Evolutionary conservation across 1,139 yeast species (phyloP).

Genomic region (Protomyces gravidus): DNA sequence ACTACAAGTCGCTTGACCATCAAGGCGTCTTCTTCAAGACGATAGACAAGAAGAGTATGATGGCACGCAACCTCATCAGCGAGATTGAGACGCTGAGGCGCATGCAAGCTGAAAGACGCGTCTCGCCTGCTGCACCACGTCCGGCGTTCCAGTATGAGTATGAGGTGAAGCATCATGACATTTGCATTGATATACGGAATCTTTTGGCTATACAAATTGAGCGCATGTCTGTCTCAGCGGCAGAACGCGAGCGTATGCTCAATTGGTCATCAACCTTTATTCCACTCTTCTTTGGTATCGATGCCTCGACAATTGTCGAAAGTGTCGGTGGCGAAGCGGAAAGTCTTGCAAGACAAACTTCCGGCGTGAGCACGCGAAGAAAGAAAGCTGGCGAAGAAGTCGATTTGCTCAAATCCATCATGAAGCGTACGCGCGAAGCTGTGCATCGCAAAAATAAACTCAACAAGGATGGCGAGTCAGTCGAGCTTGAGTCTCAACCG

Average conservation of each 20-base stretch:
- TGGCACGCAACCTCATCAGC: constrained; percentile 82
- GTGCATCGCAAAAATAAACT: constrained; percentile 41
- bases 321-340: constrained; percentile 22
- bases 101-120: constrained; percentile 74
- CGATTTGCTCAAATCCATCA: constrained; percentile 26
- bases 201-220: constrained; percentile 68
- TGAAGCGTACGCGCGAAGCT: constrained; percentile 53
- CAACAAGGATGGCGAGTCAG: constrained; percentile 36
- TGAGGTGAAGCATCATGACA: constrained; percentile 59
- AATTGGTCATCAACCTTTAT: constrained; percentile 69
- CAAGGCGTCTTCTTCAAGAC: constrained; percentile 93
- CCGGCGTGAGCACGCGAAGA: constrained; percentile 22
- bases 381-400: constrained; percentile 27
- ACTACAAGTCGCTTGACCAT: constrained; percentile 88
- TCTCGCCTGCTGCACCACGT: constrained; percentile 75
- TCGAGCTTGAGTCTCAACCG: constrained; percentile 37
- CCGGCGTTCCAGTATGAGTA: constrained; percentile 77
- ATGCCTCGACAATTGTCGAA: constrained; percentile 27
- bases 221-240: constrained; percentile 65
- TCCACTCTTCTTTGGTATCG: constrained; percentile 61
- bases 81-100: constrained; percentile 90
- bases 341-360: constrained; percentile 7
- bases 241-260: constrained; percentile 74
- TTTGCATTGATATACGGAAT: constrained; percentile 68
- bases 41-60: constrained; percentile 85